Conservation (phyloP, 2,329 filamentous ascomycete species). For the Aspergillus carbonarius region DNA sequence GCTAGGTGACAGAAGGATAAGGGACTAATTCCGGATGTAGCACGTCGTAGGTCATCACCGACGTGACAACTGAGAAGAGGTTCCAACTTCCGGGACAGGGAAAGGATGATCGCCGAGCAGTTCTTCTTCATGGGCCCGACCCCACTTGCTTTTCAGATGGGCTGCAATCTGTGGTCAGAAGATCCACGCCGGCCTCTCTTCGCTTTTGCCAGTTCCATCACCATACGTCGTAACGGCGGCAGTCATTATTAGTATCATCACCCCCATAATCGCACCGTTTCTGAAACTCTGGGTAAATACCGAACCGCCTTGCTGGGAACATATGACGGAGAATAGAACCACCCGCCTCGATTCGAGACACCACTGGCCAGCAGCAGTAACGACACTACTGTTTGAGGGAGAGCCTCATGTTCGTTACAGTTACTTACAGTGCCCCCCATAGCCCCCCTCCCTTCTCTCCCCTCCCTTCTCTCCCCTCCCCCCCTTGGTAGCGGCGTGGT, state of each 20-base stretch:
- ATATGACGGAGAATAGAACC: background rate
- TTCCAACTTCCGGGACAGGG: constrained; percentile 19
- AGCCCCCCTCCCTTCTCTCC: background rate
- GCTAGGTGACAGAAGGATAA: background rate
- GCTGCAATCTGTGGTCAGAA: constrained; percentile 10
- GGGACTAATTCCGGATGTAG: background rate
- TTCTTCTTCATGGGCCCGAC: constrained; percentile 16
- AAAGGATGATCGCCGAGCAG: constrained; percentile 22
- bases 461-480: background rate
- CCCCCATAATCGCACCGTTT: background rate
- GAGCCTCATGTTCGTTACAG: constrained; percentile 3
- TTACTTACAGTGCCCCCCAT: background rate
- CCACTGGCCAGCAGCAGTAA: background rate
- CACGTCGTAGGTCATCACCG: background rate
- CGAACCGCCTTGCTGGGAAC: background rate
- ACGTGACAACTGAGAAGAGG: background rate
- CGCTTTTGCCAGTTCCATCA: background rate
- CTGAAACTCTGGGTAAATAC: background rate
- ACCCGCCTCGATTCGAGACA: background rate
- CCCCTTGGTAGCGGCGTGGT: constrained; percentile 3
- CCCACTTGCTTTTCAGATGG: constrained; percentile 10
- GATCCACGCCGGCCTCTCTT: constrained; percentile 1
- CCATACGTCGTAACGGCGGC: background rate
- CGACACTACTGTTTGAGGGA: background rate
- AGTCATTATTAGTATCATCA: background rate